Evolutionary conservation across 208 protist species (phyloP).

Genomic region (Wallacemonas sp.): DNA sequence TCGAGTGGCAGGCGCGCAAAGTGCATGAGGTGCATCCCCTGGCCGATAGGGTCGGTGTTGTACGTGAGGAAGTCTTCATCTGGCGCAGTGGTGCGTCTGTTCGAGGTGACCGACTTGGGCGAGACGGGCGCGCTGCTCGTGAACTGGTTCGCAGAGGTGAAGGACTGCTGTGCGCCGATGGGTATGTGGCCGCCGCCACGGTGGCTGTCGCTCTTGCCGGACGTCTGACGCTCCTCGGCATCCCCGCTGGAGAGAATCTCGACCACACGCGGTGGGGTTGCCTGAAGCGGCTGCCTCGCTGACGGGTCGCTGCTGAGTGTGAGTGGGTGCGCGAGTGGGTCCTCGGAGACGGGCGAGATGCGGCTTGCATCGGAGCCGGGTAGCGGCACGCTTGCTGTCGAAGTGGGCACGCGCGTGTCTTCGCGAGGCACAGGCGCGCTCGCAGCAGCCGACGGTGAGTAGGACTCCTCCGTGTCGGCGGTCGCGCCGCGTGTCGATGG

Average conservation of each 20-base stretch:
- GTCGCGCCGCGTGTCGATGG: not conserved
- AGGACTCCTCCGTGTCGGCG: too few relatives aligned
- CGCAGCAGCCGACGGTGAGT: too few relatives aligned
- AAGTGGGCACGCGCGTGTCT: not conserved
- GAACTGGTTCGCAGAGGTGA: slow-evolving; percentile 14
- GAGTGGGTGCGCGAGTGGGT: not conserved
- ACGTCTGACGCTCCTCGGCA: too few relatives aligned
- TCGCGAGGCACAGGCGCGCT: not conserved
- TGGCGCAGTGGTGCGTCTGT: not conserved
- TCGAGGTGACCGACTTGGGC: slow-evolving; percentile 1
- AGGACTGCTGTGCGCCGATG: not conserved
- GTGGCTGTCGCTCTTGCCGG: too few relatives aligned
- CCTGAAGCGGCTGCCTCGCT: too few relatives aligned
- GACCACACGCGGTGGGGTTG: not conserved
- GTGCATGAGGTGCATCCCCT: slow-evolving; percentile 1
- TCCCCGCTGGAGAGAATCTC: not conserved
- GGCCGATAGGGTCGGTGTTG: slow-evolving; percentile 5
- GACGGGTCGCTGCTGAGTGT: not conserved
- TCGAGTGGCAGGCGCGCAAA: not conserved
- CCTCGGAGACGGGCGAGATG: not conserved
- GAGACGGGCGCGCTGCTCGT: slow-evolving; percentile 12
- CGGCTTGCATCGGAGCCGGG: not conserved
- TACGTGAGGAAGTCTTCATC: slow-evolving; percentile 11
- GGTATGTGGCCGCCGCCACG: not conserved
- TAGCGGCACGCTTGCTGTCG: not conserved